A percentile compares a stretch with the other conserved stretches of the same genome.
phyloP scores from a whole-genome alignment of 306 rosid species.

The Aeschynomene evenia region DNA sequence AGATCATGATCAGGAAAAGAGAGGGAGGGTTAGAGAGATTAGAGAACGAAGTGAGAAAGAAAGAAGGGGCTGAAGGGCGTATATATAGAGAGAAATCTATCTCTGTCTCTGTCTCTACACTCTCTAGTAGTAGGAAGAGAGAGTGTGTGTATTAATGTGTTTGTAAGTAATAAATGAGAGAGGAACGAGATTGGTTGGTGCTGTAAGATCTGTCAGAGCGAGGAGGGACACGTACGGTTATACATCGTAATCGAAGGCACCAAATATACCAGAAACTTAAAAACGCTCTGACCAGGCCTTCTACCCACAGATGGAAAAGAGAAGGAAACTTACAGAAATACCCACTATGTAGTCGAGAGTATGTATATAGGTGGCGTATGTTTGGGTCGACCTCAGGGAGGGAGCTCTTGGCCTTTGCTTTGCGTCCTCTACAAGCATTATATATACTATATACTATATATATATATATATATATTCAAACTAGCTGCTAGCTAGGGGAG shows the following conservation, averaged over 20 bases:
- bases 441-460: no score
- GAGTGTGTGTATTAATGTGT: neutral
- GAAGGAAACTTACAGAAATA: slow-evolving; percentile 27
- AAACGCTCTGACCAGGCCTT: slow-evolving; percentile 43
- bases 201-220: slow-evolving; percentile 37
- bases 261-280: slow-evolving; percentile 60
- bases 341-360: no score
- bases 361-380: slow-evolving; percentile 25
- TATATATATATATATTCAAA: no score
- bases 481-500: no score
- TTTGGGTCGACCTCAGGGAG: no score
- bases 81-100: slow-evolving; percentile 48
- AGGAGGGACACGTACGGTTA: slow-evolving; percentile 50
- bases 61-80: slow-evolving; percentile 36
- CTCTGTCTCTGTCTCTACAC: no score
- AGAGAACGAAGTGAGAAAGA: slow-evolving; percentile 38
- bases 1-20: neutral
- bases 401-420: no score
- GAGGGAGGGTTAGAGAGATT: slow-evolving; percentile 5
- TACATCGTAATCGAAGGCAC: slow-evolving; percentile 68
- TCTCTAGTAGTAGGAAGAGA: neutral
- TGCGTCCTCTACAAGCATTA: slow-evolving; percentile 65
- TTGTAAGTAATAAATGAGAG: slow-evolving; percentile 39
- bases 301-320: slow-evolving; percentile 47
- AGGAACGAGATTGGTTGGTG: slow-evolving; percentile 52